phyloP scores from a whole-genome alignment of 345 rosid genomes.

The Geranium brycei region DNA sequence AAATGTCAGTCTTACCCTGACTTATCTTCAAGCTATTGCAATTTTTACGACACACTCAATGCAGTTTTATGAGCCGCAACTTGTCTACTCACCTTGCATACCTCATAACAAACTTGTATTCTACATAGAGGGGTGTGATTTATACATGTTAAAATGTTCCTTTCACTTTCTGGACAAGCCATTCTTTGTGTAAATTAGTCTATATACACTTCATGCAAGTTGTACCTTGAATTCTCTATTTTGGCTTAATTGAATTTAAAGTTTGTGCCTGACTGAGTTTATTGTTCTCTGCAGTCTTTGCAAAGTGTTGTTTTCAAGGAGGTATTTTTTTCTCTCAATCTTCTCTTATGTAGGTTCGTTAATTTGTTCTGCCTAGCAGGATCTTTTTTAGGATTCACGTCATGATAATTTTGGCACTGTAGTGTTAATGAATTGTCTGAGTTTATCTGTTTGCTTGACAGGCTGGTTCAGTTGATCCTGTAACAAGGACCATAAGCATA shows the following conservation, averaged over 20 bases:
- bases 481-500: conserved; percentile 77
- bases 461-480: conserved; percentile 96
- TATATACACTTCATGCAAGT: neutral
- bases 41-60: too few relatives aligned
- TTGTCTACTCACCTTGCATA: too few relatives aligned
- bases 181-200: too few relatives aligned
- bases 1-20: too few relatives aligned
- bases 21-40: too few relatives aligned
- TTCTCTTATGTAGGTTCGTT: neutral
- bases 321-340: conserved; percentile 27
- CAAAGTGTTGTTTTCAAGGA: conserved; percentile 96
- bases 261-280: conserved; percentile 12
- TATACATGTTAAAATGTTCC: too few relatives aligned
- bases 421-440: conserved; percentile 1
- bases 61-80: too few relatives aligned
- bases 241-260: conserved; percentile 3
- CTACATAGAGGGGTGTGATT: too few relatives aligned
- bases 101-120: too few relatives aligned
- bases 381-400: neutral
- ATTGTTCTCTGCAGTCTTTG: conserved; percentile 60
- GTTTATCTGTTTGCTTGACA: conserved; percentile 27
- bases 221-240: neutral
- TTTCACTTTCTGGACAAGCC: too few relatives aligned
- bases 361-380: too few relatives aligned
- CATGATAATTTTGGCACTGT: neutral